These are phyloP conservation scores for Pichia sp. DNA, from an alignment of 1,139 yeast species.

Conservation along the genomic window DNA sequence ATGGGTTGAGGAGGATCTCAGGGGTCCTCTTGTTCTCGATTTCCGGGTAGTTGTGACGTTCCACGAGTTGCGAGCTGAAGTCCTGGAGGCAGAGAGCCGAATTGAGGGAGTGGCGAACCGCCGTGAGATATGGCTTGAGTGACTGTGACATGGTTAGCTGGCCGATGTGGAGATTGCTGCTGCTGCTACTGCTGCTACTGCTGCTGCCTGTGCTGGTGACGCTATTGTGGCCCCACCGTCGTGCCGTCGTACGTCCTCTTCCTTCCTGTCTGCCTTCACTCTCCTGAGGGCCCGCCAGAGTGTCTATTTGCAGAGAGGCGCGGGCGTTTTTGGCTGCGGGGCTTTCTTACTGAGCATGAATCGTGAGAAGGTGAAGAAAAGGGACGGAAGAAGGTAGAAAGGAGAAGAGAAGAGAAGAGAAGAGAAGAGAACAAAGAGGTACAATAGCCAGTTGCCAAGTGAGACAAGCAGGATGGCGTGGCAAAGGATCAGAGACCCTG, in stretches of 20 bases:
- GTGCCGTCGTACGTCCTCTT: too few species aligned
- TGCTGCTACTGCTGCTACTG: too few species aligned
- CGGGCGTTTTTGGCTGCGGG: neutral
- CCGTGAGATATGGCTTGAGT: conserved; percentile 86
- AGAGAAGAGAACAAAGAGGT: neutral
- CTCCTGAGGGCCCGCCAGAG: neutral
- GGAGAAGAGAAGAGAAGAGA: neutral
- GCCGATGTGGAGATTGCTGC: neutral
- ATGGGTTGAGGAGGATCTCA: conserved; percentile 83
- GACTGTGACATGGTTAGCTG: conserved; percentile 66
- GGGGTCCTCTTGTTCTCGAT: conserved; percentile 79
- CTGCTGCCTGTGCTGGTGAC: too few species aligned
- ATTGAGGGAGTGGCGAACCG: conserved; percentile 88
- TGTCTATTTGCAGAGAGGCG: neutral
- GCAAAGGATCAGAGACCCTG: conserved; percentile 61
- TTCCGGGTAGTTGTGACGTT: conserved; percentile 96
- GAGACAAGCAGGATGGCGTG: conserved; percentile 37
- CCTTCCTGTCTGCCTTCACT: neutral
- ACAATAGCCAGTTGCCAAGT: neutral
- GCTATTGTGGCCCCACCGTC: too few species aligned
- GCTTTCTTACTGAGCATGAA: neutral
- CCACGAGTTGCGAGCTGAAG: conserved; percentile 91
- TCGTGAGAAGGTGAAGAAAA: neutral
- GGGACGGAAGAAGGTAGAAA: neutral
- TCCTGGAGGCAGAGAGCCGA: conserved; percentile 95